Conservation (phyloP, 1,284 basidiomycete species). For the Rhodotorula sp. region DNA sequence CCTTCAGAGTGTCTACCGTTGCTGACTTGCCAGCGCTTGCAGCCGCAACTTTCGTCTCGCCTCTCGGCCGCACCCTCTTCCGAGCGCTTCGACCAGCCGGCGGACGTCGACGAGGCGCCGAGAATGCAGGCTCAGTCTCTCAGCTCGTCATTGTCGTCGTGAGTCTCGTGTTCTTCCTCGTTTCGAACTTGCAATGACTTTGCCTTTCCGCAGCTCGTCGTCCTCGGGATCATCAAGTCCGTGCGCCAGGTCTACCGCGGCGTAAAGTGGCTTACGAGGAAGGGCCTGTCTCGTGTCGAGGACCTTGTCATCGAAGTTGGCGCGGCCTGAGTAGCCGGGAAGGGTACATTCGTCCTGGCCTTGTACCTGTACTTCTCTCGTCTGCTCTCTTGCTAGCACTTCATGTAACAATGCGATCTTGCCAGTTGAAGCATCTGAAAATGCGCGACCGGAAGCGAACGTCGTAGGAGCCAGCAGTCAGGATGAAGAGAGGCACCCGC, state of each 20-base stretch:
- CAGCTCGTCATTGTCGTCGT: conserved; percentile 29
- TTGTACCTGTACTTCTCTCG: not conserved
- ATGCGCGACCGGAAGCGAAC: too few species aligned
- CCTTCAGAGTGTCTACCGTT: not conserved
- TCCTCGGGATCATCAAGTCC: conserved; percentile 22
- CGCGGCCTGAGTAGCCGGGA: not conserved
- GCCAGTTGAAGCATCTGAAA: too few species aligned
- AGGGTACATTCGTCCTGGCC: not conserved
- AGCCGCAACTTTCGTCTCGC: conserved; percentile 29
- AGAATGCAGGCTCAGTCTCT: conserved; percentile 5
- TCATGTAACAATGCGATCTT: too few species aligned
- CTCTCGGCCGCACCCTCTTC: conserved; percentile 27
- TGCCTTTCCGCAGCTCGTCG: conserved; percentile 18
- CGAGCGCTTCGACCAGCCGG: conserved; percentile 20
- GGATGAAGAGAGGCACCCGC: too few species aligned
- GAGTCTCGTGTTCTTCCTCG: not conserved
- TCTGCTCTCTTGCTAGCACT: too few species aligned
- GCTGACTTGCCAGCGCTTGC: not conserved
- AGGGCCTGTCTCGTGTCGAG: conserved; percentile 20
- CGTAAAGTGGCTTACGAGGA: conserved; percentile 23
- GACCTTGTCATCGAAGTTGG: conserved; percentile 32
- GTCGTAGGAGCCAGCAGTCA: too few species aligned
- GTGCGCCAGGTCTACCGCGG: conserved; percentile 22
- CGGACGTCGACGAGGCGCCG: conserved; percentile 5
- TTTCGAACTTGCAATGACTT: not conserved